Conservation (phyloP, 1,284 basidiomycete genomes). For the Meira nashicola region DNA sequence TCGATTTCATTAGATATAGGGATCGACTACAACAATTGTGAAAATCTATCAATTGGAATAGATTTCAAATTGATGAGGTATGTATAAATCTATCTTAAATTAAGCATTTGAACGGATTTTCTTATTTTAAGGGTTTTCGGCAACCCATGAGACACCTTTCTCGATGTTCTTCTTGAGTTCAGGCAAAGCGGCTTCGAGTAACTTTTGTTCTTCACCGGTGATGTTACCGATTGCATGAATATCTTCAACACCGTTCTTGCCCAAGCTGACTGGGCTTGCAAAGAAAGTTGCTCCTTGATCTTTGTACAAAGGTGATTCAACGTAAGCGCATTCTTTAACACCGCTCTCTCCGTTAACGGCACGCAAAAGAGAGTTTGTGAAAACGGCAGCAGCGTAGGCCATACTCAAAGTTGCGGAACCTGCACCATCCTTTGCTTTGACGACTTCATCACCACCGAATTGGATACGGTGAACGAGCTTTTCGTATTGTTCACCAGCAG, state of each 20-base stretch:
- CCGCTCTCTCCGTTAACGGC: slow-evolving; percentile 84
- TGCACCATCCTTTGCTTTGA: slow-evolving; percentile 83
- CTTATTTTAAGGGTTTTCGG: slow-evolving; percentile 31
- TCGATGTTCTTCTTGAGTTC: slow-evolving; percentile 53
- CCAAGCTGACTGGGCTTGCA: slow-evolving; percentile 46
- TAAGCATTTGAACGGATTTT: neutral
- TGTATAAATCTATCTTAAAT: neutral
- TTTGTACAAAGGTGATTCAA: slow-evolving; percentile 73
- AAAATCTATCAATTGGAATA: too few relatives aligned
- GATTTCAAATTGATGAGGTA: neutral
- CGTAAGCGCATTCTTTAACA: slow-evolving; percentile 76
- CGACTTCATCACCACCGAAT: slow-evolving; percentile 90
- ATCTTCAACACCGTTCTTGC: slow-evolving; percentile 48
- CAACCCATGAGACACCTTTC: slow-evolving; percentile 50
- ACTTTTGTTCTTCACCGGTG: slow-evolving; percentile 51
- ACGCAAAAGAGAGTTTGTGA: slow-evolving; percentile 70
- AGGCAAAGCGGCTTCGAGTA: slow-evolving; percentile 48
- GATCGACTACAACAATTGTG: too few relatives aligned
- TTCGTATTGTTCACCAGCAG: slow-evolving; percentile 58
- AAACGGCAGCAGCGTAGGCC: slow-evolving; percentile 65
- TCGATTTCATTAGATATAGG: too few relatives aligned
- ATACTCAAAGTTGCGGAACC: slow-evolving; percentile 83
- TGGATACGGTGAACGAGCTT: slow-evolving; percentile 69
- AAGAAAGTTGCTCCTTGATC: slow-evolving; percentile 62
- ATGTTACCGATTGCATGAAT: slow-evolving; percentile 49